phyloP scores from a whole-genome alignment of 108 stramenopile species.

The Cyclotella kingstonii region DNA sequence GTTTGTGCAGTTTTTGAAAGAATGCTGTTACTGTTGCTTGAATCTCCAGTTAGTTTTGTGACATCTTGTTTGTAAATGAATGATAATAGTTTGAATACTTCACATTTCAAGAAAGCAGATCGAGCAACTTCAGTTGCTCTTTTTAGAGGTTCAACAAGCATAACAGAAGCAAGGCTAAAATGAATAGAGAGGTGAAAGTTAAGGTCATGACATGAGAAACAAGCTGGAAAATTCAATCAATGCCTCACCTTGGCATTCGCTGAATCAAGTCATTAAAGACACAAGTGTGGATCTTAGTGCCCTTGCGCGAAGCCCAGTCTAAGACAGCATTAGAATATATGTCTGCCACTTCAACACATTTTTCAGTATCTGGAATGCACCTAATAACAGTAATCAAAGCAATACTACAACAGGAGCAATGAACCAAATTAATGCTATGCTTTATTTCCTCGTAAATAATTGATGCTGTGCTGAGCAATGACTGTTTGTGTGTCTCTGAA shows the following conservation, averaged over 20 bases:
- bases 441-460: constrained; percentile 46
- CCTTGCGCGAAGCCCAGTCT: constrained; percentile 75
- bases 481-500: constrained; percentile 29
- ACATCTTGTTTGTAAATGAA: constrained; percentile 18
- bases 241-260: constrained; percentile 37
- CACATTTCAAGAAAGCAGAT: constrained; percentile 63
- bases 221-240: neutral
- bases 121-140: constrained; percentile 49
- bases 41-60: constrained; percentile 7
- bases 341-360: constrained; percentile 24
- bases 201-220: neutral
- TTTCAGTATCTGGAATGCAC: constrained; percentile 40
- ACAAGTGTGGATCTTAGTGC: constrained; percentile 52
- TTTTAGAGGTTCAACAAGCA: constrained; percentile 43
- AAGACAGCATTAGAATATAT: constrained; percentile 42
- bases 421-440: constrained; percentile 43
- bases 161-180: constrained; percentile 33
- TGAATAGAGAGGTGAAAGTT: neutral
- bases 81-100: constrained; percentile 59
- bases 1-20: constrained; percentile 16
- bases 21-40: neutral
- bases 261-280: constrained; percentile 71
- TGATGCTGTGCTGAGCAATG: constrained; percentile 20
- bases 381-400: constrained; percentile 51
- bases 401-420: constrained; percentile 60